Evolutionary conservation across 2,329 filamentous ascomycete genomes (phyloP).

Genomic region (Colletotrichum gigasporum): DNA sequence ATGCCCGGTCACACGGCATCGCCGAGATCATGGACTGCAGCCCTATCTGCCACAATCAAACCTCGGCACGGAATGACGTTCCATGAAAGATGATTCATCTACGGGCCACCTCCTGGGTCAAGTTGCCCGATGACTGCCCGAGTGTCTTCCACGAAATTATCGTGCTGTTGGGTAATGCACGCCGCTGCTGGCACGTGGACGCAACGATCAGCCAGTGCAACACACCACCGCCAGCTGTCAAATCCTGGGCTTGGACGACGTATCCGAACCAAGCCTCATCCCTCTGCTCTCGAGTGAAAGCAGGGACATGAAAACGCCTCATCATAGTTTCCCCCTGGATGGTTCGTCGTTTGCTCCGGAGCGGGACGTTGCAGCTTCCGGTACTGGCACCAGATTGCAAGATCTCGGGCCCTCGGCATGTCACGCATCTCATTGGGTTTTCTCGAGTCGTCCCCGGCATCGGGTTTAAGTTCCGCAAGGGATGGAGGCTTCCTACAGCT

Average conservation of each 20-base stretch:
- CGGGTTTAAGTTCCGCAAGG: not conserved
- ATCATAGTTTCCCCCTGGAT: not conserved
- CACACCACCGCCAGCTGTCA: constrained; percentile 15
- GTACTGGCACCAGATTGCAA: not conserved
- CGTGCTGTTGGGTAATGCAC: not conserved
- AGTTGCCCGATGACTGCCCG: constrained; percentile 2
- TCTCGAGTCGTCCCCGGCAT: not conserved
- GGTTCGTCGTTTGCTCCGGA: constrained; percentile 16
- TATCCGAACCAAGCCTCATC: not conserved
- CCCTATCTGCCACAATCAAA: constrained; percentile 19
- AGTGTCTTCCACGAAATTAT: constrained; percentile 10
- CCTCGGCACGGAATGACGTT: not conserved
- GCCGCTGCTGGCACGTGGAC: constrained; percentile 8
- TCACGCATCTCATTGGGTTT: constrained; percentile 1
- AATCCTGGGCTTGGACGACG: not conserved
- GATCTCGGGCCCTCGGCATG: constrained; percentile 11
- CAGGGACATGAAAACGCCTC: not conserved
- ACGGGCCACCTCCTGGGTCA: not conserved
- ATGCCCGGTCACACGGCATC: constrained; percentile 9
- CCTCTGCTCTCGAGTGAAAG: not conserved
- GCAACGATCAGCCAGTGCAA: constrained; percentile 15
- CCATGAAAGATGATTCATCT: not conserved
- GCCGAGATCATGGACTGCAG: constrained; percentile 21
- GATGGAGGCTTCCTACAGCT: constrained; percentile 16
- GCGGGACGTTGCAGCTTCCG: constrained; percentile 20